Evolutionary conservation across 345 rosid genomes (phyloP).

Genomic region (thale cress (Arabidopsis thaliana)): TAIR10.1 NC_003075.7:12246501-12247000

Average conservation of each 20-base stretch:
- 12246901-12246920: slow-evolving; percentile 18
- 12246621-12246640: slow-evolving; percentile 39
- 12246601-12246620: slow-evolving; percentile 99
- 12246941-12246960: slow-evolving; percentile 33
- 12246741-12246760: slow-evolving; percentile 94
- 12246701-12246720: slow-evolving; percentile 92
- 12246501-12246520: slow-evolving; percentile 9
- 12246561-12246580: slow-evolving; percentile 98
- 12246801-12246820: slow-evolving; percentile 96
- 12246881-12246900: slow-evolving; percentile 71
- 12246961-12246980: slow-evolving; percentile 5
- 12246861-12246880: slow-evolving; percentile 97
- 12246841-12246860: slow-evolving; percentile 93
- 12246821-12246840: slow-evolving; percentile 99
- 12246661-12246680: slow-evolving; percentile 15
- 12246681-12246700: slow-evolving; percentile 12
- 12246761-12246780: slow-evolving; percentile 93
- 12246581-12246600: slow-evolving; percentile 97
- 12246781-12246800: slow-evolving; percentile 99
- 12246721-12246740: slow-evolving; percentile 95
- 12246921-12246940: slow-evolving; percentile 27
- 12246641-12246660: slow-evolving; percentile 19
- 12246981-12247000: slow-evolving; percentile 25
- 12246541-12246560: slow-evolving; percentile 97
- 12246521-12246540: slow-evolving; percentile 92